A percentile compares a stretch with the other conserved stretches of the same genome.
These are phyloP conservation scores for Saturnispora ahearnii DNA, from an alignment of 805 yeast species.

Conservation along the genomic window DNA sequence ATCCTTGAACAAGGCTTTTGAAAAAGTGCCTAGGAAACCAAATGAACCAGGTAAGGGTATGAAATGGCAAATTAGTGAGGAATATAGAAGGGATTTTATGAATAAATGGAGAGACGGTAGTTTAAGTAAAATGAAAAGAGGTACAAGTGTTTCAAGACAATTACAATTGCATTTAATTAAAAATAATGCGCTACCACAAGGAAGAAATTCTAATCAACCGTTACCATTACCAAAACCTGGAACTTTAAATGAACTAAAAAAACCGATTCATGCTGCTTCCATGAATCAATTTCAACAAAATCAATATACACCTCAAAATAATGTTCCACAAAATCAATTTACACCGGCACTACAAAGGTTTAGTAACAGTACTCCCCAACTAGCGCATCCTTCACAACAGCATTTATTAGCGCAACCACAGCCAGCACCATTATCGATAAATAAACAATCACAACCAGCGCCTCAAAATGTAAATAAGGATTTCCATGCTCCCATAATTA, in stretches of 20 bases:
- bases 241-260: slow-evolving; percentile 8
- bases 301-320: background rate
- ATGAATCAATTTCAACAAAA: slow-evolving; percentile 10
- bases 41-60: slow-evolving; percentile 98
- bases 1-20: slow-evolving; percentile 93
- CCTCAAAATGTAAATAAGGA: background rate
- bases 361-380: background rate
- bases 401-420: background rate
- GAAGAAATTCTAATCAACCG: slow-evolving; percentile 12
- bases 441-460: background rate
- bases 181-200: slow-evolving; percentile 44
- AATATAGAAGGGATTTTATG: slow-evolving; percentile 76
- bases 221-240: slow-evolving; percentile 1
- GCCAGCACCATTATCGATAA: background rate
- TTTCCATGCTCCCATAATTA: background rate
- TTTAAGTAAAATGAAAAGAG: slow-evolving; percentile 64
- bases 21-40: slow-evolving; percentile 90
- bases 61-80: slow-evolving; percentile 95
- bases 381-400: background rate
- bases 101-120: slow-evolving; percentile 72
- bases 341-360: background rate
- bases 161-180: slow-evolving; percentile 64
- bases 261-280: background rate
- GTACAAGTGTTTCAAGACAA: slow-evolving; percentile 73
- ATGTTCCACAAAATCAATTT: background rate